Base-by-base conservation (phyloP, 2,329 filamentous ascomycete genomes). In the Ploettnerulaceae sp. region DNA sequence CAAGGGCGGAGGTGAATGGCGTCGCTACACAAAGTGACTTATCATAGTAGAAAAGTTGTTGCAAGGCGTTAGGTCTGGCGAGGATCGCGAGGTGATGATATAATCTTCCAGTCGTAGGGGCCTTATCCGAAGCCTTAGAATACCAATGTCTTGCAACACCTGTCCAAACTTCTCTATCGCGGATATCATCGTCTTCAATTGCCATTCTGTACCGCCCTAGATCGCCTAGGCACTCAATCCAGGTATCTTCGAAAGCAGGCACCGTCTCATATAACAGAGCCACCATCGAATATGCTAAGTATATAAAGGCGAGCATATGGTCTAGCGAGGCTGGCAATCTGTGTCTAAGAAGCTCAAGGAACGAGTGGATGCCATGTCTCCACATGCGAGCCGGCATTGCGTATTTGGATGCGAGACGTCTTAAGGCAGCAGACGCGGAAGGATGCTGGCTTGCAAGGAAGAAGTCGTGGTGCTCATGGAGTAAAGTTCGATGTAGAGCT, bases 301-400 rank as follows among this genome's bases (percentile, higher is more conserved):
- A 94, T 0, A 97, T 89, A 45, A 95, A 97, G 0, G 82, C 81
- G 0, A 95, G 69, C 89, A 97, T 96, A 45, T 94, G 86, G 39
- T 96, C 90, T 0, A 89, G 68, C 1, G 86, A 89, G 0, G 73
- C 74, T 0, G 90, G 91, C 0, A 95, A 69, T 2, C 82, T 77
- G 54, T 87, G 81, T 0, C 88, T 73, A 0, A 95, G 65, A 0
- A 94, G 64, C 55, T 95, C 88, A 0, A 95, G 71, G 47, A 93
- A 93, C 0, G 81, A 82, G 61, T 94, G 89, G 3, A 97, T 96
- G 0, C 87, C 91, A 84, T 75, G 87, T 0, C 88, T 76, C 93
- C 93, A 97, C 86, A 97, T 93, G 0, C 91, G 73, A 0, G 87
- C 89, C 0, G 91, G 90, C 88, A 97, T 96, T 0, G 82, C 81